Conservation (phyloP, 2,329 filamentous ascomycete genomes). For the Chrysosporium queenslandicum region DNA sequence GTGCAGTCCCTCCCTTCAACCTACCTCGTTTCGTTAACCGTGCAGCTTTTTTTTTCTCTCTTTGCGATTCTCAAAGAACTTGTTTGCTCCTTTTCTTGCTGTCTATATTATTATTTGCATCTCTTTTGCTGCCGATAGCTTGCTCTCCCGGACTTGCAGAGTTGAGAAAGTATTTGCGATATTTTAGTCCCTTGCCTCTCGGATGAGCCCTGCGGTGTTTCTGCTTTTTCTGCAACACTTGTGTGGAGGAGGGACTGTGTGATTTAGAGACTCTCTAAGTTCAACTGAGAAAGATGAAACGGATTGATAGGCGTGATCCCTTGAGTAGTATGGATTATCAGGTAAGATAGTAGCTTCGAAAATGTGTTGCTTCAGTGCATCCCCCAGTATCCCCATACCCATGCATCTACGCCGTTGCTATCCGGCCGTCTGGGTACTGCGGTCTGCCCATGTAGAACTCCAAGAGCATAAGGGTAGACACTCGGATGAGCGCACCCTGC, state of each 20-base stretch:
- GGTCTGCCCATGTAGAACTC: neutral
- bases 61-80: neutral
- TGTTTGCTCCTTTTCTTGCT: neutral
- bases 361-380: neutral
- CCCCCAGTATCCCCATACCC: neutral
- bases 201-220: neutral
- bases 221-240: neutral
- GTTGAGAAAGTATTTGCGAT: neutral
- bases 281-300: neutral
- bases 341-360: neutral
- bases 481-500: no score
- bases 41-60: neutral
- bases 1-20: neutral
- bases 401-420: neutral
- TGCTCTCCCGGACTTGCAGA: neutral
- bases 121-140: no score
- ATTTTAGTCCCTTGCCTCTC: neutral
- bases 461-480: neutral
- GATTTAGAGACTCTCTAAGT: constrained; percentile 3
- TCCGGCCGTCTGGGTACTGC: neutral
- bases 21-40: neutral
- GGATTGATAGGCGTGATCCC: neutral
- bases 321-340: neutral
- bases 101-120: neutral
- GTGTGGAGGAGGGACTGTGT: neutral